Evolutionary conservation across 1,284 basidiomycete genomes (phyloP).

Genomic region (Phenoliferia sp.): DNA sequence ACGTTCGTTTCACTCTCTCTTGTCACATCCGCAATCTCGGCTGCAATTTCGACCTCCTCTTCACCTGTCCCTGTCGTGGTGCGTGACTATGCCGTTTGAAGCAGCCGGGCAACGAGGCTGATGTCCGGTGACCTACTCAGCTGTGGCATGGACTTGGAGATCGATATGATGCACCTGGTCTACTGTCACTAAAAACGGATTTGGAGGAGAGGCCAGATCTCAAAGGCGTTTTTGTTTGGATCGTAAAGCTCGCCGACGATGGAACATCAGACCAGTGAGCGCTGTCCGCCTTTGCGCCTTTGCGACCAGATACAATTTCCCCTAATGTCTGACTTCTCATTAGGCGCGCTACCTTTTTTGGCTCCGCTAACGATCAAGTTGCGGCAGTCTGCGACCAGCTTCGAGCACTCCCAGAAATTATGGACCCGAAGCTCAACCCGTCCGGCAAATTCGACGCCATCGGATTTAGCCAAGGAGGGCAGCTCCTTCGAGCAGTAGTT

Average conservation of each 20-base stretch:
- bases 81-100: not conserved
- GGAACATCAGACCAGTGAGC: slow-evolving; percentile 67
- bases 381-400: slow-evolving; percentile 64
- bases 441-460: slow-evolving; percentile 67
- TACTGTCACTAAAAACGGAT: slow-evolving; percentile 33
- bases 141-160: slow-evolving; percentile 93
- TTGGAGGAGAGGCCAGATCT: slow-evolving; percentile 57
- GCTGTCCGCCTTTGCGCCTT: slow-evolving; percentile 32
- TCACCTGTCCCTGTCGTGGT: slow-evolving; percentile 1
- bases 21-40: not conserved
- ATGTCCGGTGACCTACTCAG: slow-evolving; percentile 8
- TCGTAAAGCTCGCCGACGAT: slow-evolving; percentile 65
- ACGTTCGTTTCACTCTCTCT: not conserved
- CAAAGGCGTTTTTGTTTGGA: slow-evolving; percentile 81
- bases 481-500: slow-evolving; percentile 84
- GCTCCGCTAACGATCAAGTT: slow-evolving; percentile 70
- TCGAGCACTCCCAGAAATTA: slow-evolving; percentile 61
- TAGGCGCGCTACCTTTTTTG: slow-evolving; percentile 58
- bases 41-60: not conserved
- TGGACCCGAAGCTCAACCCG: slow-evolving; percentile 4
- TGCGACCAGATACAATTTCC: not conserved
- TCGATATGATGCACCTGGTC: slow-evolving; percentile 46
- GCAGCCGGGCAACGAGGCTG: not conserved
- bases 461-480: slow-evolving; percentile 91
- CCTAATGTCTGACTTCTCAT: not conserved